Evolutionary conservation across 192 early-diverging fungal genomes (phyloP).

Genomic region (Gryganskiella cystojenkinii): DNA sequence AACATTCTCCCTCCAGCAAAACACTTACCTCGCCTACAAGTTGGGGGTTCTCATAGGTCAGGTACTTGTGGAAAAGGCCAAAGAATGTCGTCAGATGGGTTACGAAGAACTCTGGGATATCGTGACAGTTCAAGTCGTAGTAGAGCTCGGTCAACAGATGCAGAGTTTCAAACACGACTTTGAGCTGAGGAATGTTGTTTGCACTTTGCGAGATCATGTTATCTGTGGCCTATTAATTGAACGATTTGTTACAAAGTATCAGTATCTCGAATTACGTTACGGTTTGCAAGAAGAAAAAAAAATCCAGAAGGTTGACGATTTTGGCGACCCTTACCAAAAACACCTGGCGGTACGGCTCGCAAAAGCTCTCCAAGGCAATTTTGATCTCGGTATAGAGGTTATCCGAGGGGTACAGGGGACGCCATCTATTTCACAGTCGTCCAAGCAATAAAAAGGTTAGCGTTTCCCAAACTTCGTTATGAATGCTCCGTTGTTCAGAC

Average conservation of each 20-base stretch:
- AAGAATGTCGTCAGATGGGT: constrained; percentile 89
- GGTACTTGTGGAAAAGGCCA: constrained; percentile 88
- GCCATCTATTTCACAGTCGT: too few relatives aligned
- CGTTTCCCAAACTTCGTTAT: too few relatives aligned
- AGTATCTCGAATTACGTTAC: not conserved
- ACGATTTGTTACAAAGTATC: not conserved
- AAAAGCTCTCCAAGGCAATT: constrained; percentile 88
- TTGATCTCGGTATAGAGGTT: constrained; percentile 91
- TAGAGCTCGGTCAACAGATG: constrained; percentile 89
- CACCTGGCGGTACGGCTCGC: constrained; percentile 81
- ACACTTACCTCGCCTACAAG: constrained; percentile 67
- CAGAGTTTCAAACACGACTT: constrained; percentile 79
- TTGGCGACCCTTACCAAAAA: constrained; percentile 69
- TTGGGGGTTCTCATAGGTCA: constrained; percentile 81
- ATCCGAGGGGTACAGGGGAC: constrained; percentile 84
- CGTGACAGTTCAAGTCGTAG: constrained; percentile 95
- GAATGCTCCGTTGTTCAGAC: not conserved
- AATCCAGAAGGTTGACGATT: not conserved
- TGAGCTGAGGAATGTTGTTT: constrained; percentile 70
- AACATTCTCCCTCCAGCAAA: not conserved
- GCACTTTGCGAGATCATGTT: constrained; percentile 75
- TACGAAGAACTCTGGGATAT: constrained; percentile 97
- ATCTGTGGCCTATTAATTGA: constrained; percentile 73
- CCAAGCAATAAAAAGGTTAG: too few relatives aligned
- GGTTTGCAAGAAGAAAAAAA: not conserved